Evolutionary conservation across 2,329 filamentous ascomycete species (phyloP).

Genomic region (Ustulina deusta): DNA sequence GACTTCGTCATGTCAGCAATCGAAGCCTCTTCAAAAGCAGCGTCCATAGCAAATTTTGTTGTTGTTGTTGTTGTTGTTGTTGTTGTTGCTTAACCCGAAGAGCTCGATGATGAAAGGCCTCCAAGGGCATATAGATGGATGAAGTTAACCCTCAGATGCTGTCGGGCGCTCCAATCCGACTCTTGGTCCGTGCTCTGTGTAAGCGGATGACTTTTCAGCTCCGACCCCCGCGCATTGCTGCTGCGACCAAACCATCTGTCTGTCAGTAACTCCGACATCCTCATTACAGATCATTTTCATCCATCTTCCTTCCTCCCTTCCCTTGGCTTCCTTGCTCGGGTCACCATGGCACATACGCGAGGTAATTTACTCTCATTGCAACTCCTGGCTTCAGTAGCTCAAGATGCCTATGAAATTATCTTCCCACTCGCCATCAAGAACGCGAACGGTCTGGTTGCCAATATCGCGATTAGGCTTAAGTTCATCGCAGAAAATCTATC

Average conservation of each 20-base stretch:
- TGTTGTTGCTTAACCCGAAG: not conserved
- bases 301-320: slow-evolving; percentile 3
- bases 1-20: slow-evolving; percentile 22
- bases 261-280: not conserved
- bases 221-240: slow-evolving; percentile 11
- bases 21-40: slow-evolving; percentile 4
- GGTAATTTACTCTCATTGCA: not conserved
- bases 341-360: slow-evolving; percentile 15
- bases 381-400: slow-evolving; percentile 16
- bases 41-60: too few species aligned
- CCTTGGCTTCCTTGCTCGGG: slow-evolving; percentile 4
- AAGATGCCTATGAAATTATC: not conserved
- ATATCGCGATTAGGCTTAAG: slow-evolving; percentile 9
- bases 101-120: not conserved
- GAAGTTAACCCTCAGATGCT: not conserved
- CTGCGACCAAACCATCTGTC: not conserved
- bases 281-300: slow-evolving; percentile 1
- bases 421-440: slow-evolving; percentile 1
- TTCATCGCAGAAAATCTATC: slow-evolving; percentile 14
- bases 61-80: slow-evolving; percentile 3
- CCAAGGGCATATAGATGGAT: slow-evolving; percentile 1
- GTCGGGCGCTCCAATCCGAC: not conserved
- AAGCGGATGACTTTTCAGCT: slow-evolving; percentile 1
- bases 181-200: too few species aligned
- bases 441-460: not conserved